A percentile compares a stretch with the other conserved stretches of the same genome.
Evolutionary conservation across 164 flowering plant species (phyloP).

Genomic region (Umbilicus rupestris): DNA sequence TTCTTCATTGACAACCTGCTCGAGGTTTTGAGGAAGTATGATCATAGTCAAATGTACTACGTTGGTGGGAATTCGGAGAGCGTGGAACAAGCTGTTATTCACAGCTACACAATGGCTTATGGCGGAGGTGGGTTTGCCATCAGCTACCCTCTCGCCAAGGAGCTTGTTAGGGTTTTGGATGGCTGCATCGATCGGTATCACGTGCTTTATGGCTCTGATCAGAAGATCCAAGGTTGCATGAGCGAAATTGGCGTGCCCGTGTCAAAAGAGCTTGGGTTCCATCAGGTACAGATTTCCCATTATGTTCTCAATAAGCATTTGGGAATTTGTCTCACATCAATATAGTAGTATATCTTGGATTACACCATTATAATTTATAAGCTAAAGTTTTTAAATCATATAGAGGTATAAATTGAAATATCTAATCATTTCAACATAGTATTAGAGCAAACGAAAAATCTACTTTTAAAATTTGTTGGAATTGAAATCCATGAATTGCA

Average conservation of each 20-base stretch:
- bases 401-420: no score
- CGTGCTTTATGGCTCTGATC: slow-evolving; percentile 25
- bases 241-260: slow-evolving; percentile 61
- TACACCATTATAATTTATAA: no score
- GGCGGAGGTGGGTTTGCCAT: slow-evolving; percentile 40
- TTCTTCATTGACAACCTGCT: slow-evolving; percentile 28
- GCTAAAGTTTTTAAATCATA: no score
- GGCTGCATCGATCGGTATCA: slow-evolving; percentile 29
- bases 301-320: no score
- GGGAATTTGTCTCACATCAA: no score
- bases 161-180: slow-evolving; percentile 23
- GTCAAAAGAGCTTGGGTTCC: slow-evolving; percentile 65
- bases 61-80: slow-evolving; percentile 31
- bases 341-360: no score
- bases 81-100: slow-evolving; percentile 25
- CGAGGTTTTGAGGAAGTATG: slow-evolving; percentile 22
- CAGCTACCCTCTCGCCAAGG: slow-evolving; percentile 31
- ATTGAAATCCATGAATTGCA: not conserved
- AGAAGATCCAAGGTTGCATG: slow-evolving; percentile 41
- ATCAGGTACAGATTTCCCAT: slow-evolving; percentile 42
- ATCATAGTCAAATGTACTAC: slow-evolving; percentile 31
- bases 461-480: not conserved
- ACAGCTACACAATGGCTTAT: slow-evolving; percentile 28
- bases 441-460: no score
- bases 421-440: no score